phyloP scores from a whole-genome alignment of 805 yeast species.

The Phaffomyces antillensis region DNA sequence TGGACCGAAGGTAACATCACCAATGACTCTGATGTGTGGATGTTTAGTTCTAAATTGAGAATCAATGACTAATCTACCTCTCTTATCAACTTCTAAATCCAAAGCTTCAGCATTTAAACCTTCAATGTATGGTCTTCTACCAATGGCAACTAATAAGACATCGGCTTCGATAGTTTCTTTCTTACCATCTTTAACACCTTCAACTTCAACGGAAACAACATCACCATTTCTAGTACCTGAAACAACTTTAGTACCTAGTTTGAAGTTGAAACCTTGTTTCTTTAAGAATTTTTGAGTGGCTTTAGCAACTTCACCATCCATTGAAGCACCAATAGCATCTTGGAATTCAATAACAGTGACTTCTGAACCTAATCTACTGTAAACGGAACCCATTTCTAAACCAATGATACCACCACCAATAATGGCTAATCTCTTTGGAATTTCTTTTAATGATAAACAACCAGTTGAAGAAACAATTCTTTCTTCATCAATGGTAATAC shows the following conservation, averaged over 20 bases:
- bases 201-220: constrained; percentile 76
- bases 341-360: constrained; percentile 93
- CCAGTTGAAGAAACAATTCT: constrained; percentile 97
- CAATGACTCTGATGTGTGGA: constrained; percentile 93
- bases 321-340: constrained; percentile 91
- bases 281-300: constrained; percentile 80
- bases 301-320: constrained; percentile 95
- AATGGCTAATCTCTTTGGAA: constrained; percentile 86
- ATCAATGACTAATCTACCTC: constrained; percentile 92
- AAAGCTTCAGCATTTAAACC: constrained; percentile 84
- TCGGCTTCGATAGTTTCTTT: constrained; percentile 79
- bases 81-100: constrained; percentile 86
- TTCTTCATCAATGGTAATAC: constrained; percentile 92
- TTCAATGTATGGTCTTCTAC: constrained; percentile 94
- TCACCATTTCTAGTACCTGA: constrained; percentile 88
- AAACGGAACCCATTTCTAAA: constrained; percentile 98
- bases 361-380: constrained; percentile 90
- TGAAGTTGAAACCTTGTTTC: constrained; percentile 94
- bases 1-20: constrained; percentile 97
- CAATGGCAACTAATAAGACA: constrained; percentile 92
- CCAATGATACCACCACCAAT: constrained; percentile 99
- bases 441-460: constrained; percentile 71
- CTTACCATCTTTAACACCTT: constrained; percentile 82
- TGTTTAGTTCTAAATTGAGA: constrained; percentile 86
- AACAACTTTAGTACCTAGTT: constrained; percentile 84